A percentile compares a stretch with the other conserved stretches of the same genome.
Evolutionary conservation across 768 basidiomycete species (phyloP).

Genomic region (Trametes villosa): DNA sequence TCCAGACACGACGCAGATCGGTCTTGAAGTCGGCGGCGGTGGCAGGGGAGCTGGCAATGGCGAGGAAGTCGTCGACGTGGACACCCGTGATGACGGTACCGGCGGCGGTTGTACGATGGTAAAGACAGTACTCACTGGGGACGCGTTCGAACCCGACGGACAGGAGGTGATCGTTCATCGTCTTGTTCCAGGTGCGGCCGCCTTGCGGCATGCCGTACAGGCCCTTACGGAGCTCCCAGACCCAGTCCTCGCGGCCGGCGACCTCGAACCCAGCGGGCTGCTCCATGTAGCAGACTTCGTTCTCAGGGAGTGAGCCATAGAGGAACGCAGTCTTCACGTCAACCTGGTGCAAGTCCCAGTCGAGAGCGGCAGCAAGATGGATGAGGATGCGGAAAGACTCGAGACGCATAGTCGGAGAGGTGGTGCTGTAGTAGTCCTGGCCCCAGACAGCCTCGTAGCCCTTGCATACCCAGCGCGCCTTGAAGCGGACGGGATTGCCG

Average conservation of each 20-base stretch:
- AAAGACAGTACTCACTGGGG: constrained; percentile 25
- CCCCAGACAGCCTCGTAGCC: constrained; percentile 48
- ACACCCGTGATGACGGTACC: constrained; percentile 23
- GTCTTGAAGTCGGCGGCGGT: constrained; percentile 33
- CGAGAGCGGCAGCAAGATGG: constrained; percentile 38
- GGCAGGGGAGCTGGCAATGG: constrained; percentile 27
- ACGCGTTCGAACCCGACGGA: constrained; percentile 21
- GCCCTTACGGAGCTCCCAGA: constrained; percentile 17
- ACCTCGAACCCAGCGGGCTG: constrained; percentile 33
- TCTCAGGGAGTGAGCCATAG: constrained; percentile 33
- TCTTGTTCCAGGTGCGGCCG: constrained; percentile 26
- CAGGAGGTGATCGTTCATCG: background rate
- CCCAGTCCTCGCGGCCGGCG: background rate
- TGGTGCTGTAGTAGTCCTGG: constrained; percentile 46
- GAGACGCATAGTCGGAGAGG: constrained; percentile 44
- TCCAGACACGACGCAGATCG: constrained; percentile 34
- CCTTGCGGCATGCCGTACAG: too few relatives aligned
- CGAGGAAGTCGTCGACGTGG: constrained; percentile 29
- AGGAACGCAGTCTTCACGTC: constrained; percentile 48
- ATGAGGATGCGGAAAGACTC: constrained; percentile 44
- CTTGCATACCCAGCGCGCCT: too few relatives aligned
- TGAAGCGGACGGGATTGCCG: too few relatives aligned
- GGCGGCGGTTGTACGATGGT: background rate
- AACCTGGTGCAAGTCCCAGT: constrained; percentile 44
- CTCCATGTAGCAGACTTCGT: constrained; percentile 41